Percentiles rank a stretch among this genome's conserved stretches.
Evolutionary conservation across 257 asterid genomes (phyloP).

Genomic region (Nicotiana tabacum): DNA sequence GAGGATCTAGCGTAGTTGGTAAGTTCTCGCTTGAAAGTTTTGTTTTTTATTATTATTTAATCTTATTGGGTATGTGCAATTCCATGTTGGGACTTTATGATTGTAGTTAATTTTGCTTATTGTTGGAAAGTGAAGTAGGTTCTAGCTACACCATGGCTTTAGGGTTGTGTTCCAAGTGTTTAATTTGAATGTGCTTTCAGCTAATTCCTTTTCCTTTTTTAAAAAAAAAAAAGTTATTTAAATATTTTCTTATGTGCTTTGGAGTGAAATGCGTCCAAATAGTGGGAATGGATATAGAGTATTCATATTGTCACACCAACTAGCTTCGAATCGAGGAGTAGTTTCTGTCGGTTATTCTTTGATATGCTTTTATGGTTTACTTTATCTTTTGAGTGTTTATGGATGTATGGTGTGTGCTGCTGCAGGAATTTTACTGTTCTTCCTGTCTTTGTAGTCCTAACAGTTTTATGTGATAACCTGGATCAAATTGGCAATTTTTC

Average conservation of each 20-base stretch:
- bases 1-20: conserved; percentile 34
- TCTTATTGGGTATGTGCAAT: background rate
- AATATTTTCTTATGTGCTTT: background rate
- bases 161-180: background rate
- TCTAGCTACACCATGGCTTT: background rate
- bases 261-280: background rate
- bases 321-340: too few relatives aligned
- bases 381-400: background rate
- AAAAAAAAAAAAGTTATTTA: too few relatives aligned
- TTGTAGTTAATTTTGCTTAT: background rate
- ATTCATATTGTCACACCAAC: too few relatives aligned
- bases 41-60: background rate
- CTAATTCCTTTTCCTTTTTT: background rate
- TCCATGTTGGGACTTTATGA: background rate
- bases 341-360: background rate
- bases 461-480: too few relatives aligned
- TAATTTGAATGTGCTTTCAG: background rate
- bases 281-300: too few relatives aligned
- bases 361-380: background rate
- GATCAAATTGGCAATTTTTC: too few relatives aligned
- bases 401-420: background rate
- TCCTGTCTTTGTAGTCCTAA: background rate
- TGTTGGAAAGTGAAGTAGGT: background rate
- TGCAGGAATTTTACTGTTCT: background rate
- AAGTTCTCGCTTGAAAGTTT: background rate